Conservation (phyloP, 2,329 filamentous ascomycete genomes). For the Pseudogymnoascus sp. region DNA sequence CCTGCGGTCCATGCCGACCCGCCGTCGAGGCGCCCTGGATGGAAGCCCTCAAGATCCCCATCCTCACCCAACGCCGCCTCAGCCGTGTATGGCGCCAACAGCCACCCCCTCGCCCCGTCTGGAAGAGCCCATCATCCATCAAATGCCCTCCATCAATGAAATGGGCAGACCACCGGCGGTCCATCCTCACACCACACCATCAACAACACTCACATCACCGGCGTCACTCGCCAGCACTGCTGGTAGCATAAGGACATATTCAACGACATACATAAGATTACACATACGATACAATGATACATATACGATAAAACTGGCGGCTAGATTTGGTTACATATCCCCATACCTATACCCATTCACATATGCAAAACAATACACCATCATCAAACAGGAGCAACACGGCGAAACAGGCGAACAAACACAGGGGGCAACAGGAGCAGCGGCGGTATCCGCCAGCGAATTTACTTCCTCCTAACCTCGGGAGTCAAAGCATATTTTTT, state of each 20-base stretch:
- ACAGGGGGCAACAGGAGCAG: background rate
- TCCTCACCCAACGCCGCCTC: background rate
- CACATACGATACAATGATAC: background rate
- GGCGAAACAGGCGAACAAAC: background rate
- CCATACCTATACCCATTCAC: conserved; percentile 2
- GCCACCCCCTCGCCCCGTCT: background rate
- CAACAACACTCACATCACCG: background rate
- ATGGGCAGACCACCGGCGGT: background rate
- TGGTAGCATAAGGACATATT: background rate
- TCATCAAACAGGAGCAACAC: background rate
- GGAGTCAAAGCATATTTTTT: background rate
- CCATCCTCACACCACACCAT: background rate
- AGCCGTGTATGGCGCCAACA: background rate
- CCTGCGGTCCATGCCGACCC: background rate
- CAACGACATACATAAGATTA: background rate
- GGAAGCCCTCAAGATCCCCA: conserved; percentile 1
- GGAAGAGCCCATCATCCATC: background rate
- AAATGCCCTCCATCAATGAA: background rate
- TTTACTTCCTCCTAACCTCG: background rate
- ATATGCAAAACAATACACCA: background rate
- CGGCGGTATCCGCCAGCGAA: background rate
- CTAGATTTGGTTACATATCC: background rate
- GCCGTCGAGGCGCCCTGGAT: background rate
- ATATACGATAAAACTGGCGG: background rate
- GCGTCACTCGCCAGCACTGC: background rate